These are phyloP conservation scores for Blepharisma undulans DNA, from an alignment of 169 alveolate genomes.

Conservation along the genomic window DNA sequence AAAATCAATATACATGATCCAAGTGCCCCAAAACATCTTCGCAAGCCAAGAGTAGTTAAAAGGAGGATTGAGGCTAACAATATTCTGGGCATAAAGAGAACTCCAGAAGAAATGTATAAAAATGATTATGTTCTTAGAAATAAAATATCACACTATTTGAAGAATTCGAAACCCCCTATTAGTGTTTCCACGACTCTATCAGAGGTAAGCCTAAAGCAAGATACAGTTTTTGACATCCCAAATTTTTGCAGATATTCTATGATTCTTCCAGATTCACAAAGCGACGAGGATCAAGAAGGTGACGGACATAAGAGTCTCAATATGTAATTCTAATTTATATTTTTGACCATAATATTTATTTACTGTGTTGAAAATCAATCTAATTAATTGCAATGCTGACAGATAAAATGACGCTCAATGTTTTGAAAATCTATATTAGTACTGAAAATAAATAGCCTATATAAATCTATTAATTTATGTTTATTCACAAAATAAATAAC, in stretches of 20 bases:
- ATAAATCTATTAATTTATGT: too few species aligned
- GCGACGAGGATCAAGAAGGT: not conserved
- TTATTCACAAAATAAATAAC: too few species aligned
- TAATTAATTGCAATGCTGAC: too few species aligned
- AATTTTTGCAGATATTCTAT: not conserved
- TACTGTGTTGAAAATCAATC: not conserved
- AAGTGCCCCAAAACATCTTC: not conserved
- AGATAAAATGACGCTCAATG: too few species aligned
- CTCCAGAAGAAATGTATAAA: not conserved
- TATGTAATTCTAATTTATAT: too few species aligned
- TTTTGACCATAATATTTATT: not conserved
- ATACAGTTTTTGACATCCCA: not conserved
- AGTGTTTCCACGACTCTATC: not conserved
- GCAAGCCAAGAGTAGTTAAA: not conserved
- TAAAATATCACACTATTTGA: not conserved
- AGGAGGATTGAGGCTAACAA: not conserved
- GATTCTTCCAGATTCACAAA: not conserved
- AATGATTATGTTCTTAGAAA: not conserved
- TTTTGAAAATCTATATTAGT: too few species aligned
- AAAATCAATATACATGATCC: not conserved
- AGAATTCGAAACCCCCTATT: not conserved
- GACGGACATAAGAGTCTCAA: too few species aligned
- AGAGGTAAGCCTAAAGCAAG: not conserved
- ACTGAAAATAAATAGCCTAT: not conserved
- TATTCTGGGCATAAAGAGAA: not conserved